Conservation (phyloP, 768 basidiomycete genomes). For the Heimioporus sp. region DNA sequence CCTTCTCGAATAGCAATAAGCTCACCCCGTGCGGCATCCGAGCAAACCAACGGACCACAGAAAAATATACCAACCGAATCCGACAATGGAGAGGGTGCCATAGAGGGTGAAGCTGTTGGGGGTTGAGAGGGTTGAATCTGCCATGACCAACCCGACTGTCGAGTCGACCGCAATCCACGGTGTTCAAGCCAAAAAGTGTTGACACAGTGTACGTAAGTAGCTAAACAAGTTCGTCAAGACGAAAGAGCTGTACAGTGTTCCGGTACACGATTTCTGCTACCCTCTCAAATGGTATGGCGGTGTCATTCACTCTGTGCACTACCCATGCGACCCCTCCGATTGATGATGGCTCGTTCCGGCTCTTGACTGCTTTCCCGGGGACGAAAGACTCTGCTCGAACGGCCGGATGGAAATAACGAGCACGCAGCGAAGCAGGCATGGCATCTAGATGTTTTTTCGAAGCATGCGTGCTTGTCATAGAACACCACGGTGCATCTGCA, state of each 20-base stretch:
- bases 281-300: conserved; percentile 45
- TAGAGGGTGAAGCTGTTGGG: conserved; percentile 3
- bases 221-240: conserved; percentile 36
- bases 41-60: conserved; percentile 67
- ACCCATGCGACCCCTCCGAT: conserved; percentile 76
- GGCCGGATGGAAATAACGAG: conserved; percentile 49
- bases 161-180: too few relatives aligned
- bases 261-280: conserved; percentile 57
- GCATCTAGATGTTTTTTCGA: conserved; percentile 49
- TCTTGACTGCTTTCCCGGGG: conserved; percentile 63
- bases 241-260: conserved; percentile 64
- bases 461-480: conserved; percentile 64
- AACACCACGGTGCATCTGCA: conserved; percentile 71
- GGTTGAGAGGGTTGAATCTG: conserved; percentile 5
- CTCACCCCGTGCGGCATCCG: conserved; percentile 72
- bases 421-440: conserved; percentile 45
- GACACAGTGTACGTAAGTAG: conserved; percentile 11
- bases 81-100: conserved; percentile 34
- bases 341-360: conserved; percentile 69
- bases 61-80: conserved; percentile 57
- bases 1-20: conserved; percentile 8
- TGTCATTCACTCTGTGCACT: conserved; percentile 47
- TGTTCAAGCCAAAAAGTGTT: too few relatives aligned
- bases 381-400: conserved; percentile 59
- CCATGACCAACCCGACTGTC: conserved; percentile 9